Evolutionary conservation across 306 rosid genomes (phyloP), one percentile per base, ranked within the genome.

Genomic region (Cicer pinnatifidum): DNA sequence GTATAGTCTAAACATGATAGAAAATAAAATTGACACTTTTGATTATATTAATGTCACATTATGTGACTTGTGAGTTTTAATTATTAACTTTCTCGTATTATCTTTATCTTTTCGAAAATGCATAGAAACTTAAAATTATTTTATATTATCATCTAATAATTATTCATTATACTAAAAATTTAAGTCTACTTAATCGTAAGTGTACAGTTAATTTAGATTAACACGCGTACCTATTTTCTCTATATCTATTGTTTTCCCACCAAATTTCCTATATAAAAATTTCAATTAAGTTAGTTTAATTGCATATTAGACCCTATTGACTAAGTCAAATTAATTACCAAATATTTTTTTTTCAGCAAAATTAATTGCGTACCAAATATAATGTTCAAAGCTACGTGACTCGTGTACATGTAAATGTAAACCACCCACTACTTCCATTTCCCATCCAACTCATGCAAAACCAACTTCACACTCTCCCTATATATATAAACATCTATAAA

Each of bases 371-470:
- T 28, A 28, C 33, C 33, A 28, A 28, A 28, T 39, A n/a, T 4
- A 76, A 58, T 7, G 51, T 41, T 35, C 69, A 12, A 38, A 45
- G 15, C 3, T 6, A 68, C 6, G 3, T 28, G 23, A 44, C n/a
- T 54, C 33, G 33, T 58, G 41, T 40, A n/a, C 4, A 47, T 73
- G 61, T 75, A 80, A 71, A 76, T 19, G 77, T 51, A 50, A 61
- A 62, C 46, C 76, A 59, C 72, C 76, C 84, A 75, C 80, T 62
- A 69, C 44, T 39, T 38, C 83, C 71, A 69, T 80, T 43, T 73
- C 70, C 20, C 69, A 40, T 64, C 61, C 73, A 78, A 40, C 72
- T 50, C 11, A 9, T 15, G n/a, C 43, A 44, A 44, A 56, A 9
- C 79, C 79, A 45, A 80, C 83, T 80, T 67, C 39, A 72, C 80